phyloP scores from a whole-genome alignment of 345 rosid species.

The Pseudoturritis turrita region DNA sequence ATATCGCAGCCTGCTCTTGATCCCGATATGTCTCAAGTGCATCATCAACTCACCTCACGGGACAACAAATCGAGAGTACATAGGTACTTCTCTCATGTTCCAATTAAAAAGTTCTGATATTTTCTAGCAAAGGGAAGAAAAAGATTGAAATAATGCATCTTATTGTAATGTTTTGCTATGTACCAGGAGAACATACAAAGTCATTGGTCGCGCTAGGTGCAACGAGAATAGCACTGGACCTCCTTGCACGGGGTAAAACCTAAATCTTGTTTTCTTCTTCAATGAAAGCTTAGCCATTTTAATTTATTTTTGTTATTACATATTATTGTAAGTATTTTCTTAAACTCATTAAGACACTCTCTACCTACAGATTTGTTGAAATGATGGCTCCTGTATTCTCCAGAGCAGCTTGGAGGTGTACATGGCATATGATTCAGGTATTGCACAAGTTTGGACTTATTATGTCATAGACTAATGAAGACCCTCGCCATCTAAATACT shows the following conservation, averaged over 20 bases:
- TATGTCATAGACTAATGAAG: background rate
- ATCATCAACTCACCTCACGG: conserved; percentile 56
- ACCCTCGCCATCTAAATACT: background rate
- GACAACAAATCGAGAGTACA: conserved; percentile 50
- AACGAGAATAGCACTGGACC: conserved; percentile 42
- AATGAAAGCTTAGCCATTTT: background rate
- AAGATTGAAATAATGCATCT: background rate
- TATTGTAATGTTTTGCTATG: background rate
- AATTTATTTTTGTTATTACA: background rate
- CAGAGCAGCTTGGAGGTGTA: conserved; percentile 70
- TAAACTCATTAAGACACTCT: background rate
- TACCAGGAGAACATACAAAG: conserved; percentile 39
- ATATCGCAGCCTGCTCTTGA: conserved; percentile 90
- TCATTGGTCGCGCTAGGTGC: conserved; percentile 37
- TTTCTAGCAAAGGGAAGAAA: background rate
- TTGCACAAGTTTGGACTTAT: background rate
- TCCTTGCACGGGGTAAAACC: conserved; percentile 55
- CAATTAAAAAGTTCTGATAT: background rate
- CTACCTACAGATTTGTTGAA: conserved; percentile 61
- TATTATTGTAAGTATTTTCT: background rate
- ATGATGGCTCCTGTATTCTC: conserved; percentile 96
- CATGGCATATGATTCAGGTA: conserved; percentile 89
- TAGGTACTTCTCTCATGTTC: conserved; percentile 40
- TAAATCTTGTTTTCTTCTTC: background rate
- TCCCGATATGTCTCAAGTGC: conserved; percentile 47